Conservation (phyloP, 768 basidiomycete genomes). For the Tylopilus intermedius region DNA sequence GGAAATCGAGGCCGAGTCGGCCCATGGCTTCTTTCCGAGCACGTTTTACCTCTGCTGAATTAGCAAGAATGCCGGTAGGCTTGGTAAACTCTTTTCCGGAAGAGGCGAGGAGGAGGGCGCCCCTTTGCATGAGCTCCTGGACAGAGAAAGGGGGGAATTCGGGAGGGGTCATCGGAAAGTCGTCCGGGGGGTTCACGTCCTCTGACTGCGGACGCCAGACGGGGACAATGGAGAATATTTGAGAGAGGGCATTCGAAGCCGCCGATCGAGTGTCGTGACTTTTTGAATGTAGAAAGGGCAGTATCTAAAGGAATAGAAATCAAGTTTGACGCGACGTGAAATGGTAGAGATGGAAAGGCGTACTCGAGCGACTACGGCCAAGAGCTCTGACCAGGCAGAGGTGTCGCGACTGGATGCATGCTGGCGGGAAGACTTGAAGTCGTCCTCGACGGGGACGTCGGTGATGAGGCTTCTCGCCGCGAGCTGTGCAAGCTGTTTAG, state of each 20-base stretch:
- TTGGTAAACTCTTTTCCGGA: conserved; percentile 90
- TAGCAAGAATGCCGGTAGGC: conserved; percentile 66
- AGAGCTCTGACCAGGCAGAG: conserved; percentile 83
- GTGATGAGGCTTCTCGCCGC: conserved; percentile 80
- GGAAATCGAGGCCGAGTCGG: conserved; percentile 81
- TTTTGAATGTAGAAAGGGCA: conserved; percentile 88
- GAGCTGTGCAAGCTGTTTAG: conserved; percentile 90
- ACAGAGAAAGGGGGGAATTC: conserved; percentile 77
- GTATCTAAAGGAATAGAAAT: conserved; percentile 47
- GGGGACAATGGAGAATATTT: conserved; percentile 81
- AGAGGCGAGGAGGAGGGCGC: conserved; percentile 78
- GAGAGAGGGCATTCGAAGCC: conserved; percentile 81
- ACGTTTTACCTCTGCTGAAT: conserved; percentile 74
- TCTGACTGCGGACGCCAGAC: conserved; percentile 53
- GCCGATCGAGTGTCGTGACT: conserved; percentile 90
- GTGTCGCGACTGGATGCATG: conserved; percentile 58
- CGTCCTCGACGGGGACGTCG: conserved; percentile 77
- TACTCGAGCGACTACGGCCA: conserved; percentile 88
- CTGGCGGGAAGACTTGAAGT: conserved; percentile 57
- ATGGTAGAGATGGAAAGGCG: conserved; percentile 12
- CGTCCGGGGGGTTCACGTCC: conserved; percentile 21
- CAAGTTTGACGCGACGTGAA: not conserved
- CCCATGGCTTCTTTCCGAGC: conserved; percentile 87
- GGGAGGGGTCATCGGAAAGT: conserved; percentile 34
- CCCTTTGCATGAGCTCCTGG: conserved; percentile 67